Base-by-base conservation (phyloP, 768 basidiomycete species). In the Pleurotus giganteus region DNA sequence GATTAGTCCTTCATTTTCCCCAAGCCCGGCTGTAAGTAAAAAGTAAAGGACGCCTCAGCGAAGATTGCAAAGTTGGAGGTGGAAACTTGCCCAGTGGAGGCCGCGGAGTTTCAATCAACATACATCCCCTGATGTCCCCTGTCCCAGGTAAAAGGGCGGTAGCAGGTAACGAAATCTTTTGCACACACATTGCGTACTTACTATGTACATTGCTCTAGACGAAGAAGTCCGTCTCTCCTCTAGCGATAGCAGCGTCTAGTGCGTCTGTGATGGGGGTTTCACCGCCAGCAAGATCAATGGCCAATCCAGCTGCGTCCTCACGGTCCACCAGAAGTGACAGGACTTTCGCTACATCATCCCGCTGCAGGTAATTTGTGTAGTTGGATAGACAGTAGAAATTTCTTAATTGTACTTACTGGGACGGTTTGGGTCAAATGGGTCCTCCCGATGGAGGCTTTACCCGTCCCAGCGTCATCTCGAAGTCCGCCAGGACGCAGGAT, bases 401-500 rank as follows among this genome's bases (percentile, higher is more conserved):
- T 8, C 12, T 17, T 11, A 12, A 21, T 32, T 41, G 13, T 5
- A 66, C 79, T 56, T 57, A 85, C 86, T 0, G 79, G 74, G 57
- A 86, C 76, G 0, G 65, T 63, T n/a, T 61, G 64, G 0, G 61
- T 69, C n/a, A 85, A 39, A 59, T 80, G 80, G 0, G 83, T 83
- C 56, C 69, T 68, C 2, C 87, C 87, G 42, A 88, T 69, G 29
- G 69, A 61, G 0, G 75, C 80, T 29, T 70, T 79, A 1, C 82
- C 83, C 2, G 73, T 76, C 0, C 82, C 81, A 0, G 78, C 71
- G 2, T 74, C 70, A 47, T 84, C 73, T 0, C 66, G 74, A n/a
- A 89, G 60, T 5, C 69, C 69, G n/a, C 82, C 82, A n/a, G 87
- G 86, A 7, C 86, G 81, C 28, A 89, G 66, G 32, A 88, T 84